Conservation (phyloP, 108 stramenopile species). For the Aureococcus anophagefferens region DNA sequence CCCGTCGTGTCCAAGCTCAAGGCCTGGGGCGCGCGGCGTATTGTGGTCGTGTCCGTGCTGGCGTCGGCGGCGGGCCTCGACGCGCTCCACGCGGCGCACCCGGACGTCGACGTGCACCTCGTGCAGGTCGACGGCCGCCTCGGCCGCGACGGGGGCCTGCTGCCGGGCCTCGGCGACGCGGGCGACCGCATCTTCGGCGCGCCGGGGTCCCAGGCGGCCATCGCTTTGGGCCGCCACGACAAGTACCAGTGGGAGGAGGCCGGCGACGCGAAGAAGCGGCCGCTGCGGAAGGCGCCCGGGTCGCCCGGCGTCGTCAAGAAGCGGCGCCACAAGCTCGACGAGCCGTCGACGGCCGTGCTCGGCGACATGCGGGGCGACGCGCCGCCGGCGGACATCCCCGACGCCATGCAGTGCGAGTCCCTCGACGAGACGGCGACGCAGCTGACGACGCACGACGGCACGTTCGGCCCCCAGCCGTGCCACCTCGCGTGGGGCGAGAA, state of each 20-base stretch:
- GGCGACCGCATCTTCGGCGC: constrained; percentile 86
- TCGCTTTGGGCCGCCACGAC: too few species aligned
- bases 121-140: constrained; percentile 70
- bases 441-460: not conserved
- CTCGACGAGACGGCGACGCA: not conserved
- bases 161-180: constrained; percentile 89
- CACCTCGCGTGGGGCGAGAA: constrained; percentile 82
- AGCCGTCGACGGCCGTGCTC: not conserved
- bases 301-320: too few species aligned
- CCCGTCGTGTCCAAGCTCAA: constrained; percentile 83
- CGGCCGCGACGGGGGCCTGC: constrained; percentile 59
- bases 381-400: not conserved
- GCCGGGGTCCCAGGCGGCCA: not conserved
- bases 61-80: constrained; percentile 63
- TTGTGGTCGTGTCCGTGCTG: constrained; percentile 70
- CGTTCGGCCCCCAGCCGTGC: constrained; percentile 82
- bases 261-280: not conserved
- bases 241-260: too few species aligned
- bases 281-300: not conserved
- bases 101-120: constrained; percentile 74
- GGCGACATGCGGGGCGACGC: not conserved
- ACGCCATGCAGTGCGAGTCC: too few species aligned
- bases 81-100: constrained; percentile 54
- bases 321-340: not conserved
- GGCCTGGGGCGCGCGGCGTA: constrained; percentile 66